Base-by-base conservation (phyloP, 139 green algal species). In the Asterochloris erici region DNA sequence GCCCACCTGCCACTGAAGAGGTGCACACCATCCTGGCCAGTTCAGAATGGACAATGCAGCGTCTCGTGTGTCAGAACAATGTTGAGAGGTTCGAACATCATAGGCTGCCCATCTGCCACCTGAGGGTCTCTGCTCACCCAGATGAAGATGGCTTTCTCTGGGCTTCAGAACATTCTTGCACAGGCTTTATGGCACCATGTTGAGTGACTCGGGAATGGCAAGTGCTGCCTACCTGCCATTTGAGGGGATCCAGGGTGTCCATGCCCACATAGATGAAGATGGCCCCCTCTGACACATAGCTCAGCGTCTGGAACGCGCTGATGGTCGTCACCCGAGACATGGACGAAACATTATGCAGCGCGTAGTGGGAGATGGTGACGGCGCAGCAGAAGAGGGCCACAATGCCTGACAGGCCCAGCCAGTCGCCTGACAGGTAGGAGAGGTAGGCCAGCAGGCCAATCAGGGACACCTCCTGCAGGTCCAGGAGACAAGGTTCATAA, bases 241-340 rank as follows among this genome's bases (percentile, higher is more conserved):
- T 95, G 63, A 89, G 73, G 0, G 91, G 91, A 79, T 97, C 92
- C 73, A 96, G 80, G 10, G 87, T 89, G 73, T 97, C 93, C 91
- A 96, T 91, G 78, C 93, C 93, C 61, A 95, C 86, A 85, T 94
- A 96, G 21, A 97, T 84, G 87, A 96, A 97, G 84, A 97, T 96
- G 80, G 93, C 85, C 47, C 90, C 92, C 86, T 97, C 93, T 12
- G 87, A 83, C 10, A 96, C 75, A 81, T 93, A 94, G 78, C 79
- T 88, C n/a, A 93, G 84, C 14, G 91, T 91, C 63, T 88, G 71
- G 83, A 93, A 93, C 12, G 89, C 87, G n/a, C 38, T 70, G 29
- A 87, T 75, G 2, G 68, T 79, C 0, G 84, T 84, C 14, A 82
- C 84, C 11, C 84, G 77, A 47, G 79, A 73, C 38, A 83, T 74